These are phyloP conservation scores for Fraxinus ornus DNA, from an alignment of 305 asterid genomes.

Conservation along the genomic window DNA sequence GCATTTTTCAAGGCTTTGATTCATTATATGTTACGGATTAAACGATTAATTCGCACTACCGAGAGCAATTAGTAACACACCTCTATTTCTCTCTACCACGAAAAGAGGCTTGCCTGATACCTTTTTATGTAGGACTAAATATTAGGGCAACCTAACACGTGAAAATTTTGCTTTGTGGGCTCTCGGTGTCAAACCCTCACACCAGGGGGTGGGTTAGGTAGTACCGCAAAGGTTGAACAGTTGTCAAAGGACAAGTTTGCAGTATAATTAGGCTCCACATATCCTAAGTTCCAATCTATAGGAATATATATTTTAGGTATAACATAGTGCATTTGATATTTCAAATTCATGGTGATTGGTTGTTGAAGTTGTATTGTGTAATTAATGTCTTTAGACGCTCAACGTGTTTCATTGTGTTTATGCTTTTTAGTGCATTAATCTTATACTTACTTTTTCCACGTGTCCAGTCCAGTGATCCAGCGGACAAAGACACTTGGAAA, in stretches of 20 bases:
- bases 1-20: neutral
- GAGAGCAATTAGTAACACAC: neutral
- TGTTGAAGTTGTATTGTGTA: neutral
- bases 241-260: neutral
- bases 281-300: neutral
- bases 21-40: neutral
- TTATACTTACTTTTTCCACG: slow-evolving; percentile 25
- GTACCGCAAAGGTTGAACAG: neutral
- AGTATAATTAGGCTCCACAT: neutral
- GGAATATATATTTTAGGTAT: neutral
- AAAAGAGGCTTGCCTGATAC: neutral
- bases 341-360: neutral
- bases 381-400: neutral
- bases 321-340: neutral
- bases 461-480: slow-evolving; percentile 73
- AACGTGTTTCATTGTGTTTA: neutral
- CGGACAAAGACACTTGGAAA: slow-evolving; percentile 79
- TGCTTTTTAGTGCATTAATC: slow-evolving; percentile 4
- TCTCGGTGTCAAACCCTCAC: neutral
- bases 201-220: neutral
- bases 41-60: neutral
- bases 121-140: neutral
- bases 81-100: neutral
- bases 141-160: neutral
- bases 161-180: neutral